Conservation (phyloP, 768 basidiomycete species). For the button mushroom (Agaricus bisporus) region DNA sequence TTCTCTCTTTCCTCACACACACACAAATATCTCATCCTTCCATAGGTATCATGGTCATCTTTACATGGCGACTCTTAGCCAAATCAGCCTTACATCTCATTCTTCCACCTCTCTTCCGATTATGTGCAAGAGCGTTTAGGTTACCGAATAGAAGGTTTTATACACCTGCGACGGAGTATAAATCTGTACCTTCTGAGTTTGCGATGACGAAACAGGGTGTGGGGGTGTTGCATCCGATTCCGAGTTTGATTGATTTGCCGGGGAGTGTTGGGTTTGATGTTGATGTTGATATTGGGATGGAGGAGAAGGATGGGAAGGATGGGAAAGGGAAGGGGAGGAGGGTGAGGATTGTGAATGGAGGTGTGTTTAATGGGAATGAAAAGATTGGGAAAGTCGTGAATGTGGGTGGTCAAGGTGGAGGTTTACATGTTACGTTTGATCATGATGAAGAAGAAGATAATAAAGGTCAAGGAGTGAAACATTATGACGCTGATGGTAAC, state of each 20-base stretch:
- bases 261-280: conserved; percentile 37
- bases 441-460: conserved; percentile 25
- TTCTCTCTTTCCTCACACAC: too few relatives aligned
- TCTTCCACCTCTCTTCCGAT: conserved; percentile 82
- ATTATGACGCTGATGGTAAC: conserved; percentile 83
- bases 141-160: conserved; percentile 87
- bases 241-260: conserved; percentile 81
- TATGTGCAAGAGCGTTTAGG: conserved; percentile 56
- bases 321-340: conserved; percentile 43
- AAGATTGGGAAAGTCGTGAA: conserved; percentile 16
- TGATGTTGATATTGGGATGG: conserved; percentile 31
- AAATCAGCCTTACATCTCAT: conserved; percentile 69
- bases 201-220: conserved; percentile 28
- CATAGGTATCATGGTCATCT: conserved; percentile 78
- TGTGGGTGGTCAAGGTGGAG: neutral
- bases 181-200: conserved; percentile 54
- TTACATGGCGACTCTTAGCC: conserved; percentile 83
- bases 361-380: conserved; percentile 8
- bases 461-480: conserved; percentile 41
- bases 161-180: conserved; percentile 87
- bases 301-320: conserved; percentile 18
- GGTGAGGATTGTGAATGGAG: conserved; percentile 9
- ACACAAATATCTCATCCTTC: too few relatives aligned
- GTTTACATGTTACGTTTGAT: conserved; percentile 15
- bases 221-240: conserved; percentile 62